These are phyloP conservation scores for Beta corolliflora DNA, from an alignment of 179 eudicot species.

Conservation along the genomic window DNA sequence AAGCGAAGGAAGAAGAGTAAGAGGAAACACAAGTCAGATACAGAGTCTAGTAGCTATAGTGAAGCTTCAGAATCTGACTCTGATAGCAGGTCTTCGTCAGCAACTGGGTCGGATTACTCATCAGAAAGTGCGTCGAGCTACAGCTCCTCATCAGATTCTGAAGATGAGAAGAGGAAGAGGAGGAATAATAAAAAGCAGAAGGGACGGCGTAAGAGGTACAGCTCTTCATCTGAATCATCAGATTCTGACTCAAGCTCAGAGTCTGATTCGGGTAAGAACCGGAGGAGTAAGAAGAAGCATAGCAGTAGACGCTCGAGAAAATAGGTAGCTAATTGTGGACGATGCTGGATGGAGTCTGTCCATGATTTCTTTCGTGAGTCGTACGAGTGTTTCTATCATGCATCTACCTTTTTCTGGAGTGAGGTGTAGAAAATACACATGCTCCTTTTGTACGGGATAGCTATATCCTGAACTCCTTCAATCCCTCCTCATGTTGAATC, in stretches of 20 bases:
- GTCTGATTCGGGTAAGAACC: constrained; percentile 50
- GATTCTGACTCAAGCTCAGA: constrained; percentile 44
- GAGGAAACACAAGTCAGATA: constrained; percentile 61
- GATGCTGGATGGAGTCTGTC: neutral
- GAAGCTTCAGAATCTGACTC: constrained; percentile 60
- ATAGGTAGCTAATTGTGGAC: neutral
- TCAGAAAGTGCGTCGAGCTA: constrained; percentile 62
- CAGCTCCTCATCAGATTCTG: constrained; percentile 70
- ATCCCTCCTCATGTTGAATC: neutral
- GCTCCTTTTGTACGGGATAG: neutral
- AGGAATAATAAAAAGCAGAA: constrained; percentile 53
- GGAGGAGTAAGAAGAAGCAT: constrained; percentile 59
- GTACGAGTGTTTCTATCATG: neutral
- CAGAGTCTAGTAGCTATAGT: constrained; percentile 49
- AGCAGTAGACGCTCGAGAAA: constrained; percentile 32
- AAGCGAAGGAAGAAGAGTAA: constrained; percentile 49
- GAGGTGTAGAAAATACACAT: neutral
- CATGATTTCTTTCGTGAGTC: neutral
- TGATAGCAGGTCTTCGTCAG: constrained; percentile 47
- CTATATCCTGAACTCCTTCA: neutral
- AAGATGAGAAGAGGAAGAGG: constrained; percentile 58
- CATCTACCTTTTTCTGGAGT: neutral
- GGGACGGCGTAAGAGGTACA: constrained; percentile 49
- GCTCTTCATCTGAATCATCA: constrained; percentile 68
- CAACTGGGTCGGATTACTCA: constrained; percentile 57